These are phyloP conservation scores for Plicaturopsis crispa DNA, from an alignment of 768 basidiomycete species.

Conservation along the genomic window DNA sequence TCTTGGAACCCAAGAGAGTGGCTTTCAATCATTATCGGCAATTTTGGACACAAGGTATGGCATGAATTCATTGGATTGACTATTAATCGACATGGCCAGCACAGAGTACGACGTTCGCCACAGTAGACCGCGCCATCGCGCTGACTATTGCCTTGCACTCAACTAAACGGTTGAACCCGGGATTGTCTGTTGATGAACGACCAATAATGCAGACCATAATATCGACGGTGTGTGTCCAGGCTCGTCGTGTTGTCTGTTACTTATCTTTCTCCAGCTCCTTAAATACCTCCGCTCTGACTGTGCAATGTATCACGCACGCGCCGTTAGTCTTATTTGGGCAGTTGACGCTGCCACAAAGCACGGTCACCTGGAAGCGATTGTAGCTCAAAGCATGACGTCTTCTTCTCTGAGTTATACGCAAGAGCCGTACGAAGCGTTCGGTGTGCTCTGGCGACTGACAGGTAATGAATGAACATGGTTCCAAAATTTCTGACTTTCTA, in stretches of 20 bases:
- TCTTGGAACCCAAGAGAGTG: constrained; percentile 61
- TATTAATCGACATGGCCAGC: constrained; percentile 3
- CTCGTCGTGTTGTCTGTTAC: constrained; percentile 2
- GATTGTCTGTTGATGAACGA: constrained; percentile 46
- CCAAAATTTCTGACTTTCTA: background rate
- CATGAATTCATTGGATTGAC: constrained; percentile 17
- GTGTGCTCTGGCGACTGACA: constrained; percentile 84
- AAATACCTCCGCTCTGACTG: constrained; percentile 62
- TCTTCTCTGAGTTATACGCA: constrained; percentile 36
- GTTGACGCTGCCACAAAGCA: constrained; percentile 48
- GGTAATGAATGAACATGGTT: constrained; percentile 36
- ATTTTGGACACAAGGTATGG: constrained; percentile 52
- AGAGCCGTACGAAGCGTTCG: constrained; percentile 80
- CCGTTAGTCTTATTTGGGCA: constrained; percentile 78
- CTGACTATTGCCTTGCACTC: constrained; percentile 49
- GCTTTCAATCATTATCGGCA: constrained; percentile 46
- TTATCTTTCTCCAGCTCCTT: constrained; percentile 44
- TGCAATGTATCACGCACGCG: constrained; percentile 72
- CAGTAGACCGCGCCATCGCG: constrained; percentile 57
- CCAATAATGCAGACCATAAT: constrained; percentile 53
- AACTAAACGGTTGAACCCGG: constrained; percentile 41
- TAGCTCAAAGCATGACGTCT: constrained; percentile 66
- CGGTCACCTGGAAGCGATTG: constrained; percentile 69
- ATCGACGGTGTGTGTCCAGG: constrained; percentile 27
- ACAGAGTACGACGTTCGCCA: constrained; percentile 57